phyloP scores from a whole-genome alignment of 2,329 filamentous ascomycete genomes.

The Pseudopithomyces maydicus region DNA sequence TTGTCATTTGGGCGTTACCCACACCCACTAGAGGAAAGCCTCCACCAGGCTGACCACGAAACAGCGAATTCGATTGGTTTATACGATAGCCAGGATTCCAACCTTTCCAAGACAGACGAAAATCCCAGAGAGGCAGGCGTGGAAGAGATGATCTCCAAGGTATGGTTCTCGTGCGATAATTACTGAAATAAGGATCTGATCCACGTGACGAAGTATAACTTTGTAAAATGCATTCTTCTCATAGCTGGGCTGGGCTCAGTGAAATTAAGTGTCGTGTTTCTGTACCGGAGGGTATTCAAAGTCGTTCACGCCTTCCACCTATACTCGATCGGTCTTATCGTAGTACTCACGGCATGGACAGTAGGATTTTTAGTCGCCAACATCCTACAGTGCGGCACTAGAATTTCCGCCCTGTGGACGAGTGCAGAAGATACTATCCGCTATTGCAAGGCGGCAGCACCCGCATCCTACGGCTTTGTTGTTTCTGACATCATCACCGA shows the following conservation, averaged over 20 bases:
- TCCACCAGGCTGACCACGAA: background rate
- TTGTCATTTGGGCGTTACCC: background rate
- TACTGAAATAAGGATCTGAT: background rate
- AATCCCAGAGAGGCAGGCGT: background rate
- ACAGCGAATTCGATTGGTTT: background rate
- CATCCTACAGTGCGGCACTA: slow-evolving; percentile 1
- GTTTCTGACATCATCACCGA: slow-evolving; percentile 9
- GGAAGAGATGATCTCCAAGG: background rate
- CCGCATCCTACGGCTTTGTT: slow-evolving; percentile 5
- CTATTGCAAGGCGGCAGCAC: background rate
- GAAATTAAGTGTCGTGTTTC: slow-evolving; percentile 6
- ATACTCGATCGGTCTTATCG: background rate
- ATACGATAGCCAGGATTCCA: background rate
- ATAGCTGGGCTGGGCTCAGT: slow-evolving; percentile 5
- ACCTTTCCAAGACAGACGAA: background rate
- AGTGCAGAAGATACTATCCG: background rate
- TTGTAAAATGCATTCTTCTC: slow-evolving; percentile 2
- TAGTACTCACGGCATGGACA: background rate
- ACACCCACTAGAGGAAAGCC: too few species aligned
- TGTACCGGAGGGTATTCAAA: slow-evolving; percentile 5
- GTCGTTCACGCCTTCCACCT: background rate
- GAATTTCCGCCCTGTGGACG: background rate
- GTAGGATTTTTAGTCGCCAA: slow-evolving; percentile 1
- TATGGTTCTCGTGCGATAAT: background rate
- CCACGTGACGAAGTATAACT: slow-evolving; percentile 1